Evolutionary conservation across 805 yeast species (phyloP).

Genomic region (Lipomyces chichibuensis): DNA sequence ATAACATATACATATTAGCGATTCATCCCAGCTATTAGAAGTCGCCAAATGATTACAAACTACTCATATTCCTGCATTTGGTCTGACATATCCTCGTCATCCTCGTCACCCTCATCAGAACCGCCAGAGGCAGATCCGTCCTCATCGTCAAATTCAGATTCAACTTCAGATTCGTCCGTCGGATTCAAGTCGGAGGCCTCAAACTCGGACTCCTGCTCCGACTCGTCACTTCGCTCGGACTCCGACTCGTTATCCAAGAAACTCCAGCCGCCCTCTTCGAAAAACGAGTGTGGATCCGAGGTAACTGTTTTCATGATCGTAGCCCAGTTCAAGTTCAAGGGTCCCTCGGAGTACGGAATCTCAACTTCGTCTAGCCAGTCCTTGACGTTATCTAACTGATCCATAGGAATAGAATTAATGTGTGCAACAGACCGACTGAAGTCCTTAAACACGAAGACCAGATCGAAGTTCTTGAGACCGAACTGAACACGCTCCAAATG

Average conservation of each 20-base stretch:
- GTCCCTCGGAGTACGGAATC: slow-evolving; percentile 91
- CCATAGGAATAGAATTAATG: slow-evolving; percentile 93
- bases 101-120: slow-evolving; percentile 36
- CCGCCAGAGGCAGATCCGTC: slow-evolving; percentile 16
- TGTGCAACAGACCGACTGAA: slow-evolving; percentile 85
- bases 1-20: not conserved
- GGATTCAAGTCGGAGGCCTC: slow-evolving; percentile 46
- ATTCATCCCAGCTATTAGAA: not conserved
- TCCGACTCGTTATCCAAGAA: slow-evolving; percentile 89
- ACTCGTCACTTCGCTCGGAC: slow-evolving; percentile 68
- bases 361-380: slow-evolving; percentile 98
- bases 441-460: slow-evolving; percentile 95
- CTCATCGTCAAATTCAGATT: slow-evolving; percentile 22
- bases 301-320: slow-evolving; percentile 92
- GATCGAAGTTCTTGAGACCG: slow-evolving; percentile 93
- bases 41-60: not conserved
- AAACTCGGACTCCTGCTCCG: slow-evolving; percentile 66
- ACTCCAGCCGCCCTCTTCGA: slow-evolving; percentile 93
- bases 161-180: slow-evolving; percentile 31
- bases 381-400: slow-evolving; percentile 85
- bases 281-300: slow-evolving; percentile 92
- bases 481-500: slow-evolving; percentile 97
- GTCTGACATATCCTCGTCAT: slow-evolving; percentile 38
- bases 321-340: slow-evolving; percentile 93
- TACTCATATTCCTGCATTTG: not conserved